Percentiles rank a stretch among this genome's conserved stretches.
Evolutionary conservation across 768 basidiomycete genomes (phyloP).

Genomic region (Auriscalpium microsporum): DNA sequence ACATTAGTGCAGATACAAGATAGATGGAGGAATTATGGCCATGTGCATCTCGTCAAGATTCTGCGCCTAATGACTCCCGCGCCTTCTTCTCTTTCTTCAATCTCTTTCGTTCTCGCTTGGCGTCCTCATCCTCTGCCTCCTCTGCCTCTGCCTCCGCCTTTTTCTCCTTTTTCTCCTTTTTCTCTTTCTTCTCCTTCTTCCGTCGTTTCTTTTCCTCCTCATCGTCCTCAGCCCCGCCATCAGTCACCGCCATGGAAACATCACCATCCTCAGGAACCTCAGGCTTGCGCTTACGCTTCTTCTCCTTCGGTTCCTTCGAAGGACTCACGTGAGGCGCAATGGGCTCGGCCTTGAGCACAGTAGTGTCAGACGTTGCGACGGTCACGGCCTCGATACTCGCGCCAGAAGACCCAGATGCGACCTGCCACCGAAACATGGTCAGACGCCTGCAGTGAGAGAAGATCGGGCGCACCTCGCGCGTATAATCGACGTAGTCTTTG

Average conservation of each 20-base stretch:
- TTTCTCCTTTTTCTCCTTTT: slow-evolving; percentile 28
- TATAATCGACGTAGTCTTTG: slow-evolving; percentile 90
- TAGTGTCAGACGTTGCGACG: slow-evolving; percentile 12
- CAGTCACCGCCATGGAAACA: slow-evolving; percentile 31
- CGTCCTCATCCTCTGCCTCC: slow-evolving; percentile 49
- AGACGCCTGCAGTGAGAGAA: slow-evolving; percentile 20
- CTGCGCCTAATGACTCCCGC: slow-evolving; percentile 31
- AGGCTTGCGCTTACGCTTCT: slow-evolving; percentile 81
- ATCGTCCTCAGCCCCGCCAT: slow-evolving; percentile 30
- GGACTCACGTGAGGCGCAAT: slow-evolving; percentile 25
- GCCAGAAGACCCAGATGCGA: slow-evolving; percentile 31
- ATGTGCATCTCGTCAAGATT: slow-evolving; percentile 4
- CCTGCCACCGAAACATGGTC: slow-evolving; percentile 22
- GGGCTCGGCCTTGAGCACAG: slow-evolving; percentile 18
- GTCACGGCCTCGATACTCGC: slow-evolving; percentile 3
- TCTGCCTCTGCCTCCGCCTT: slow-evolving; percentile 12
- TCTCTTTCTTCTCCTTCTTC: slow-evolving; percentile 43
- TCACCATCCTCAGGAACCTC: slow-evolving; percentile 37
- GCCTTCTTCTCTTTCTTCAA: slow-evolving; percentile 65
- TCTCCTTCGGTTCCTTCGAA: slow-evolving; percentile 54
- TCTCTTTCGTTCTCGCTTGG: slow-evolving; percentile 52
- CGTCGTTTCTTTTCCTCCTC: slow-evolving; percentile 53
- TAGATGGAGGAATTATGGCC: too few relatives aligned
- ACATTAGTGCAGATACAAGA: too few relatives aligned
- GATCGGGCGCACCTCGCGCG: slow-evolving; percentile 42